Percentiles rank a stretch among this genome's conserved stretches.
These are phyloP conservation scores for Candida maesae DNA, from an alignment of 805 yeast genomes.

Conservation along the genomic window DNA sequence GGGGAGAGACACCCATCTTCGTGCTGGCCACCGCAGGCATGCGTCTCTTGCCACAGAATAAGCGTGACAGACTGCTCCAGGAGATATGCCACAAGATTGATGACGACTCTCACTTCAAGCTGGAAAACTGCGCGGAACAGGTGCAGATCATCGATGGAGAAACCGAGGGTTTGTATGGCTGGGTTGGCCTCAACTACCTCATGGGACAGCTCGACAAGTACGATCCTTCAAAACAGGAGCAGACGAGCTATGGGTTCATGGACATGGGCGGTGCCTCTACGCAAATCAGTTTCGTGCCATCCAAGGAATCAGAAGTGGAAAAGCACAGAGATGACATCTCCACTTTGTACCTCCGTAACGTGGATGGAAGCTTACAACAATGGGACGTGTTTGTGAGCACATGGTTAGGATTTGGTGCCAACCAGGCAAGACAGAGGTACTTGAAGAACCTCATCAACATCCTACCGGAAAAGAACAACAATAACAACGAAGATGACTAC, in stretches of 20 bases:
- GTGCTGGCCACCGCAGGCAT: slow-evolving; percentile 97
- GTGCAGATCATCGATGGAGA: slow-evolving; percentile 90
- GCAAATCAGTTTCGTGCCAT: slow-evolving; percentile 90
- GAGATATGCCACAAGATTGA: slow-evolving; percentile 58
- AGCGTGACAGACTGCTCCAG: slow-evolving; percentile 49
- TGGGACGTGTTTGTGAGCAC: slow-evolving; percentile 93
- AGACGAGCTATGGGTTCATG: slow-evolving; percentile 84
- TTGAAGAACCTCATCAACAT: slow-evolving; percentile 50
- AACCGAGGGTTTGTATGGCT: slow-evolving; percentile 92
- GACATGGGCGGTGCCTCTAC: slow-evolving; percentile 99
- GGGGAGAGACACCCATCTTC: slow-evolving; percentile 74
- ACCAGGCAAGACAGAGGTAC: slow-evolving; percentile 80
- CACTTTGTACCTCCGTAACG: slow-evolving; percentile 56
- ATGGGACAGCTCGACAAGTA: slow-evolving; percentile 58
- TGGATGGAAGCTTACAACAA: slow-evolving; percentile 64
- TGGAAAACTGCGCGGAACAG: slow-evolving; percentile 58
- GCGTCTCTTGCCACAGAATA: slow-evolving; percentile 63
- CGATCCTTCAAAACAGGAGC: slow-evolving; percentile 33
- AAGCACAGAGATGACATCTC: slow-evolving; percentile 74
- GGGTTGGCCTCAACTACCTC: slow-evolving; percentile 88
- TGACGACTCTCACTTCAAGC: slow-evolving; percentile 51
- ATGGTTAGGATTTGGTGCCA: slow-evolving; percentile 98
- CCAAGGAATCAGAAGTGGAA: slow-evolving; percentile 50
- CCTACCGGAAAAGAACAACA: slow-evolving; percentile 46
- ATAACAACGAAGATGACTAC: slow-evolving; percentile 43